A percentile compares a stretch with the other conserved stretches of the same genome.
Evolutionary conservation across 2,329 filamentous ascomycete species (phyloP).

Genomic region (Neoscytalidium dimidiatum): DNA sequence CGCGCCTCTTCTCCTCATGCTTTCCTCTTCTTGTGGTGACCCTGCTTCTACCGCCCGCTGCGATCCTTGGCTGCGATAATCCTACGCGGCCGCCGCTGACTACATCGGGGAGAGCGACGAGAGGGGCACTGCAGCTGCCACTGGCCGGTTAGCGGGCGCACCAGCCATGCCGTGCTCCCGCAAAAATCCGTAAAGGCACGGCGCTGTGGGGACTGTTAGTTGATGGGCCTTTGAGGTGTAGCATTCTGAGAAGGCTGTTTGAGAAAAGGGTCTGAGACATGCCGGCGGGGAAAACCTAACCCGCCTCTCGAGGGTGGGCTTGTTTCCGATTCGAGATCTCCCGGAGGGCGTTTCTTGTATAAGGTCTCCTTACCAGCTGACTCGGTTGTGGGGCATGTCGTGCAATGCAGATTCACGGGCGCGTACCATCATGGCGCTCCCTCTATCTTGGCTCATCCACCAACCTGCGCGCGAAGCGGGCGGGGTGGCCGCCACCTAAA

Average conservation of each 20-base stretch:
- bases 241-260: background rate
- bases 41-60: background rate
- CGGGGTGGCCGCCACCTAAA: conserved; percentile 2
- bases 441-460: background rate
- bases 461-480: background rate
- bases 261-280: conserved; percentile 12
- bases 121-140: conserved; percentile 10
- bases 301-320: background rate
- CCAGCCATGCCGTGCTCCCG: conserved; percentile 1
- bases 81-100: conserved; percentile 2
- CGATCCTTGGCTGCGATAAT: background rate
- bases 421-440: background rate
- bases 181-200: background rate
- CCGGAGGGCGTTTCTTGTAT: conserved; percentile 1
- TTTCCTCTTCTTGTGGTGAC: background rate
- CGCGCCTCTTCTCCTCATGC: background rate
- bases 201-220: background rate
- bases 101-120: background rate
- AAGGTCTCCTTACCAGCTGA: background rate
- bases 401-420: background rate
- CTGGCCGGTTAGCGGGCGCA: background rate
- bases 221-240: background rate
- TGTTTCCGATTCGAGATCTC: conserved; percentile 1
- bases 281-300: background rate
- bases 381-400: background rate